phyloP scores from a whole-genome alignment of 2,329 filamentous ascomycete species.

The Penicillium frequentans region DNA sequence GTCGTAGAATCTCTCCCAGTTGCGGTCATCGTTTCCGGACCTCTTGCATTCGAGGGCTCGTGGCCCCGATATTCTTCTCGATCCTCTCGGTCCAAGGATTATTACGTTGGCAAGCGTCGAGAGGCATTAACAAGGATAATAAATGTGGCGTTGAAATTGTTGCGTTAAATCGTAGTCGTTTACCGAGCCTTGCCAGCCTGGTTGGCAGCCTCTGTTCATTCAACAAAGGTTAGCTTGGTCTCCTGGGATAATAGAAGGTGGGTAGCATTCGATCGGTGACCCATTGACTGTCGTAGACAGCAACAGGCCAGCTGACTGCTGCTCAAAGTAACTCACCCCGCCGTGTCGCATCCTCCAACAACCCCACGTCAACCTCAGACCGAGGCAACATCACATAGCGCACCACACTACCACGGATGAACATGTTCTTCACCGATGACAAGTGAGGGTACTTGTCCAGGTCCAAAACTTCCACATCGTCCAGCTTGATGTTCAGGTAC shows the following conservation, averaged over 20 bases:
- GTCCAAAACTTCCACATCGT: constrained; percentile 89
- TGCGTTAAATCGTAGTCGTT: constrained; percentile 22
- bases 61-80: constrained; percentile 2
- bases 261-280: neutral
- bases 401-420: constrained; percentile 90
- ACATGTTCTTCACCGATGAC: constrained; percentile 89
- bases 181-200: constrained; percentile 52
- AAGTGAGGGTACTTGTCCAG: constrained; percentile 94
- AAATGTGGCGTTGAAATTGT: constrained; percentile 17
- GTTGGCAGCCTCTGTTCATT: constrained; percentile 47
- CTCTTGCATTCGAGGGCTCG: neutral
- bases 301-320: neutral
- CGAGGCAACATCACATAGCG: constrained; percentile 88
- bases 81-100: constrained; percentile 1
- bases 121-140: constrained; percentile 15
- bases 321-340: constrained; percentile 59
- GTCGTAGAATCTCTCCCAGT: neutral
- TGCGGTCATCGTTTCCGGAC: neutral
- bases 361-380: constrained; percentile 76
- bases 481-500: constrained; percentile 98
- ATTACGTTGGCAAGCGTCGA: constrained; percentile 12
- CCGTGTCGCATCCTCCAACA: constrained; percentile 88
- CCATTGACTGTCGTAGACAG: neutral
- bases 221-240: neutral
- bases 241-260: neutral